These are phyloP conservation scores for Hypericum perforatum DNA, from an alignment of 345 rosid species.

Conservation along the genomic window DNA sequence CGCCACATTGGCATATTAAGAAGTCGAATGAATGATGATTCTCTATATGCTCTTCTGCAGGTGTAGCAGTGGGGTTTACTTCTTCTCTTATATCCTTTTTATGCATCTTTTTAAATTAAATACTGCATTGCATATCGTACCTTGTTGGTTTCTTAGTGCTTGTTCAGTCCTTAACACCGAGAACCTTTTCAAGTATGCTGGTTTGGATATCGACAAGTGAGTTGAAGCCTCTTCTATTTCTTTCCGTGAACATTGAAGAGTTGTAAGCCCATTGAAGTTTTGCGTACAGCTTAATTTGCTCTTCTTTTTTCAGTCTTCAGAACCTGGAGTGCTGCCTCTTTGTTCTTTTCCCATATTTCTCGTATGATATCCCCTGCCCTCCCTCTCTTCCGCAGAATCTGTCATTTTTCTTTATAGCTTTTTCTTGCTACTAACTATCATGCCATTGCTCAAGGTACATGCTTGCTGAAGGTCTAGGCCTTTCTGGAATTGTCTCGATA, in stretches of 20 bases:
- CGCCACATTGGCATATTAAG: no score
- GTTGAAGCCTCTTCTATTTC: conserved; percentile 13
- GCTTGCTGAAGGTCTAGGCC: conserved; percentile 99
- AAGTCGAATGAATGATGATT: not conserved
- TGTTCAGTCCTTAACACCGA: conserved; percentile 58
- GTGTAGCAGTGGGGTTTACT: conserved; percentile 93
- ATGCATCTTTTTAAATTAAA: conserved; percentile 1
- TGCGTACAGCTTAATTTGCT: not conserved
- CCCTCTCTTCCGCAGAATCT: not conserved
- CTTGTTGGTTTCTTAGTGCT: conserved; percentile 9
- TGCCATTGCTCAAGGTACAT: conserved; percentile 52
- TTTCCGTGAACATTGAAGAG: no score
- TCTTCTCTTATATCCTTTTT: conserved; percentile 94
- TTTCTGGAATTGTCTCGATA: conserved; percentile 96
- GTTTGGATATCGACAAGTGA: conserved; percentile 94
- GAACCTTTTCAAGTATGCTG: conserved; percentile 98
- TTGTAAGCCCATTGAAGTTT: no score
- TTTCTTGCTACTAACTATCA: not conserved
- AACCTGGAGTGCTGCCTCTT: conserved; percentile 97
- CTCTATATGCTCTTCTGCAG: conserved; percentile 29
- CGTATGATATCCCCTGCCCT: conserved; percentile 37
- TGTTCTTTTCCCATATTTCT: conserved; percentile 93
- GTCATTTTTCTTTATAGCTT: conserved; percentile 7
- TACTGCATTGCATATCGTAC: not conserved
- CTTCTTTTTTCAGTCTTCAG: conserved; percentile 59